Base-by-base conservation (phyloP, 176 grass and related monocot genomes). In the Avena atlantica region DNA sequence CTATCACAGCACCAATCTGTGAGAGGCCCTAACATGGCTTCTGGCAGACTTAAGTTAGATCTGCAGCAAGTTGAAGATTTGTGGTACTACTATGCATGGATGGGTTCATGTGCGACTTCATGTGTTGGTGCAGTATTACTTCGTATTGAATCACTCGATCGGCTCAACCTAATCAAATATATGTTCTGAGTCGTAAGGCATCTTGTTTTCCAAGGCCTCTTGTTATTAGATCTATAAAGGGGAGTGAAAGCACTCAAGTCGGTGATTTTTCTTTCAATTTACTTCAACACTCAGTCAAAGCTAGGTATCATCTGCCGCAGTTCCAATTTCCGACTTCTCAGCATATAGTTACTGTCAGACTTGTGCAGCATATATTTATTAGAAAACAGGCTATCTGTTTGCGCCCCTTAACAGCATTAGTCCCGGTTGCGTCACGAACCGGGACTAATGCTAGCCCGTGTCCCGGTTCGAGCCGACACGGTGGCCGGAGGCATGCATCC, bases 11-110 rank as follows among this genome's bases (percentile, higher is more conserved):
- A 74, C n/a, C 59, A 75, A 88, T 56, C 74, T 77, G 25, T 12
- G 25, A 77, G 74, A 9, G 3, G 50, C 27, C 16, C 9, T 56
- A 57, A 6, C 9, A 52, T 56, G 50, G 24, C 51, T 77, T 77
- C 50, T 34, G 62, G 27, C 66, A 73, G 21, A 24, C 14, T 55
- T 55, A 72, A 74, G 53, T 36, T 68, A 10, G 20, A 84, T 91
- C 68, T 84, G 44, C 25, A 58, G 37, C 85, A 75, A 84, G 59
- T 84, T 84, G 75, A 49, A 55, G 34, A 0, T 56, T 45, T 10
- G 48, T 74, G 53, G n/a, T 57, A 71, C 69, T 71, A 15, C 8
- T 11, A 31, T 34, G 31, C 31, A 34, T 77, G 25, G 56, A 70
- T 51, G 13, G 27, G 8, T 78, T 86, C 73, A 15, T 20, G 14